Evolutionary conservation across 179 eudicot genomes (phyloP).

Genomic region (Actinidia arguta): DNA sequence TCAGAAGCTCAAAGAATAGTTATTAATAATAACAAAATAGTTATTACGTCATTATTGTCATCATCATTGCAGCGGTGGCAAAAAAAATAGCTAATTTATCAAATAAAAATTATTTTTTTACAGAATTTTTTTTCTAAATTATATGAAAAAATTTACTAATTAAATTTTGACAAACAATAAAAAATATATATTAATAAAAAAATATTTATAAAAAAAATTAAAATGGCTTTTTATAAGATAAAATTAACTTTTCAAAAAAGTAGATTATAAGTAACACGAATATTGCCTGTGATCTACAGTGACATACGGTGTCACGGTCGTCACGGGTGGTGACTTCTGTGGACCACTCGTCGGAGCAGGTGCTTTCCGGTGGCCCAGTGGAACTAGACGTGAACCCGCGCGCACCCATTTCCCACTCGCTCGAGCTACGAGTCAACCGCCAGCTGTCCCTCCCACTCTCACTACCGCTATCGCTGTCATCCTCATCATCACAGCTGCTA

Average conservation of each 20-base stretch:
- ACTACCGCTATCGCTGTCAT: slow-evolving; percentile 40
- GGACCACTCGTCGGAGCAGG: slow-evolving; percentile 48
- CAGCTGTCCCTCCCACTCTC: slow-evolving; percentile 34
- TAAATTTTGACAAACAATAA: too few species aligned
- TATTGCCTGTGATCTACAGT: slow-evolving; percentile 52
- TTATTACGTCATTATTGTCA: too few species aligned
- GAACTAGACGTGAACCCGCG: slow-evolving; percentile 49
- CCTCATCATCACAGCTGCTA: slow-evolving; percentile 28
- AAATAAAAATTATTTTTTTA: too few species aligned
- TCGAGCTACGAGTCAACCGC: slow-evolving; percentile 45
- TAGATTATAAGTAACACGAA: not conserved
- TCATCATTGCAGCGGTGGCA: too few species aligned
- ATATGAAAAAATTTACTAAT: too few species aligned
- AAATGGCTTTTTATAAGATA: not conserved
- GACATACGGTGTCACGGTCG: slow-evolving; percentile 71
- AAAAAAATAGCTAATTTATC: too few species aligned
- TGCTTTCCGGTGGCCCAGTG: slow-evolving; percentile 55
- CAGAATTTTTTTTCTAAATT: too few species aligned
- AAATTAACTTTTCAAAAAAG: not conserved
- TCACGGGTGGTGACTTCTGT: slow-evolving; percentile 47
- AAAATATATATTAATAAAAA: too few species aligned
- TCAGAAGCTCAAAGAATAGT: too few species aligned
- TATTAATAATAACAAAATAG: too few species aligned
- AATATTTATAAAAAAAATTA: too few species aligned
- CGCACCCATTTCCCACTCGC: slow-evolving; percentile 39